phyloP scores from a whole-genome alignment of 202 grass and related monocot genomes.

The Saccharum hybrid region DNA sequence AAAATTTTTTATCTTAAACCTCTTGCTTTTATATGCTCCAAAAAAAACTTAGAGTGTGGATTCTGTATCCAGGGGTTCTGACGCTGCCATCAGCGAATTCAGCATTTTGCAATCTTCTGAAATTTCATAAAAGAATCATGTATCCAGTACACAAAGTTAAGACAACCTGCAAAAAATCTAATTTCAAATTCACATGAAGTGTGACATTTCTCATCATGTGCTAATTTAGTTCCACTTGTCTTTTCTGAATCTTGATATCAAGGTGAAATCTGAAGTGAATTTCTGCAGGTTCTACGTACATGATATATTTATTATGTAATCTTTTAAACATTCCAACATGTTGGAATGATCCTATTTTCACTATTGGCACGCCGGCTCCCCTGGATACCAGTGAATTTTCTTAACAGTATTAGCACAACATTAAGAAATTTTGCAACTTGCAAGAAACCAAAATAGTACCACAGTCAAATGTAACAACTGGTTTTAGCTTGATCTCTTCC shows the following conservation, averaged over 20 bases:
- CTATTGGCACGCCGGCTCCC: background rate
- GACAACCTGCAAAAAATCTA: background rate
- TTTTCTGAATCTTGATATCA: background rate
- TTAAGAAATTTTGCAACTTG: slow-evolving; percentile 20
- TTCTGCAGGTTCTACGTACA: background rate
- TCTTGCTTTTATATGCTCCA: background rate
- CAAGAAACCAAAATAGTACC: slow-evolving; percentile 57
- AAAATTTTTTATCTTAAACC: no score
- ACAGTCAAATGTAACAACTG: slow-evolving; percentile 93
- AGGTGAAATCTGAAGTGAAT: background rate
- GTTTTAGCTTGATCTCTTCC: slow-evolving; percentile 96
- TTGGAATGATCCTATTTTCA: background rate
- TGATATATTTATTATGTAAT: slow-evolving; percentile 1
- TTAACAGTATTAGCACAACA: background rate
- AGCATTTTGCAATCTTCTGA: background rate
- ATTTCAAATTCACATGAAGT: background rate
- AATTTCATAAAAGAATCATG: background rate
- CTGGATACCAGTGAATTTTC: background rate
- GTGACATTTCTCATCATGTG: background rate
- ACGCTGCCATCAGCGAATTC: background rate
- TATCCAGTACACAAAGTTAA: background rate
- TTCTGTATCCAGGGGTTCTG: background rate
- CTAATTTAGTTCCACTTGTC: background rate
- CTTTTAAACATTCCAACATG: slow-evolving; percentile 2
- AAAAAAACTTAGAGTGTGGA: background rate